These are phyloP conservation scores for Exophiala sp. DNA, from an alignment of 2,329 filamentous ascomycete species.

Conservation along the genomic window DNA sequence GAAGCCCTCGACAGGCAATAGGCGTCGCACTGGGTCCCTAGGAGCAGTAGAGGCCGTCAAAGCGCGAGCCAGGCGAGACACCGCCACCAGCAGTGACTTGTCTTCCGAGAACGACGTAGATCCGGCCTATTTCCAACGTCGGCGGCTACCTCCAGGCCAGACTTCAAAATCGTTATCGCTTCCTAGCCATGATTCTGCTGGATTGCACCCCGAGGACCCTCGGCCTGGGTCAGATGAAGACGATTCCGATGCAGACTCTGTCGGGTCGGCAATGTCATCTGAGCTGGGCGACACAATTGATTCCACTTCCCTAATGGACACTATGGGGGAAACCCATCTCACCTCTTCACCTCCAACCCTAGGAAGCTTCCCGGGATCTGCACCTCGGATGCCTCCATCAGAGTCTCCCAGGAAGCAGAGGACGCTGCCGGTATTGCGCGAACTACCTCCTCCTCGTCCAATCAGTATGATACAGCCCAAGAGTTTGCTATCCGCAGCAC, in stretches of 20 bases:
- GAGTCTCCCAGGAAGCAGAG: conserved; percentile 50
- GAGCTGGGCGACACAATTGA: conserved; percentile 52
- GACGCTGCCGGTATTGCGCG: conserved; percentile 46
- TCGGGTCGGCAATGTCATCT: conserved; percentile 46
- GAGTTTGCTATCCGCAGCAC: conserved; percentile 53
- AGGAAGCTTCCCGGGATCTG: conserved; percentile 29
- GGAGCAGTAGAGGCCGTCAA: conserved; percentile 51
- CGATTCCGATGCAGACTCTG: conserved; percentile 46
- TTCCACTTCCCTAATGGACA: conserved; percentile 52
- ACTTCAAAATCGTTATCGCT: conserved; percentile 32
- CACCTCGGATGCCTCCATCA: conserved; percentile 29
- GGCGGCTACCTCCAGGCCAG: conserved; percentile 44
- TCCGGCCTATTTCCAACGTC: conserved; percentile 48
- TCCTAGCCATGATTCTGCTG: conserved; percentile 1
- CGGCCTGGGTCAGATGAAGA: conserved; percentile 33
- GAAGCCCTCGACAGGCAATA: conserved; percentile 41
- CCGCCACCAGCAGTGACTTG: conserved; percentile 60
- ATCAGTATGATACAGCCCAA: conserved; percentile 55
- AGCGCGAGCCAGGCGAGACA: conserved; percentile 54
- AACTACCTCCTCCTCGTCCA: conserved; percentile 55
- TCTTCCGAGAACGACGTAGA: conserved; percentile 59
- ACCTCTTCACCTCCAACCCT: conserved; percentile 44
- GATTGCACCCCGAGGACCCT: conserved; percentile 9
- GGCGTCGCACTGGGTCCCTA: conserved; percentile 51
- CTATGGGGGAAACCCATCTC: conserved; percentile 43